Evolutionary conservation across 345 rosid genomes (phyloP).

Genomic region (Aethionema arabicum): DNA sequence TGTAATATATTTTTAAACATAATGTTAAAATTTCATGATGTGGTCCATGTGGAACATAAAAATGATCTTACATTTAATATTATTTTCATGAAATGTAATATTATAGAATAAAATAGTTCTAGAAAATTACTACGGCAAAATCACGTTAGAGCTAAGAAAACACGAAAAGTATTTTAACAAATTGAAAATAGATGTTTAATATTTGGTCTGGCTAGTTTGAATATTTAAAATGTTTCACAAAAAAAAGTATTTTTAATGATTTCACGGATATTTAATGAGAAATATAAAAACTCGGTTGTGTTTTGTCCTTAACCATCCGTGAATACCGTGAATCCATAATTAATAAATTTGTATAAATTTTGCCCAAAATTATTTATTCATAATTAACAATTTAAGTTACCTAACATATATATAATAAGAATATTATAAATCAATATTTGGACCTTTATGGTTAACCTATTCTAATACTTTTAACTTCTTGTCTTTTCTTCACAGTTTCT

Average conservation of each 20-base stretch:
- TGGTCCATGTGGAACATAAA: no score
- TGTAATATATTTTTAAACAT: no score
- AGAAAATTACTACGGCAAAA: no score
- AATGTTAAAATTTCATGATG: no score
- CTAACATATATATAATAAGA: constrained; percentile 14
- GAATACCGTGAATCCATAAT: constrained; percentile 12
- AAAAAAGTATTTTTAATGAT: not conserved
- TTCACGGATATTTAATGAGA: not conserved
- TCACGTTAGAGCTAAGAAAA: no score
- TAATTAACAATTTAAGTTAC: constrained; percentile 23
- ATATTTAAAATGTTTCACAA: not conserved
- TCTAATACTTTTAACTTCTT: constrained; percentile 28
- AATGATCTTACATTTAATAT: no score
- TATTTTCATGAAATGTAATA: no score
- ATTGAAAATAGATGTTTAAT: no score
- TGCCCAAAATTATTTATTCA: constrained; percentile 5
- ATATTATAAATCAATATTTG: not conserved
- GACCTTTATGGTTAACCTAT: constrained; percentile 27
- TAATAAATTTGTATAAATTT: not conserved
- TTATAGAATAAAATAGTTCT: no score
- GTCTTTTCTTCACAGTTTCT: constrained; percentile 23
- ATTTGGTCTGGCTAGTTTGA: no score
- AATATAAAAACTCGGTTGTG: not conserved
- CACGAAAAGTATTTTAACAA: no score
- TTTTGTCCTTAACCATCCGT: constrained; percentile 9